Evolutionary conservation across 2,329 filamentous ascomycete genomes (phyloP).

Genomic region (Hymenoscyphus salicellus): DNA sequence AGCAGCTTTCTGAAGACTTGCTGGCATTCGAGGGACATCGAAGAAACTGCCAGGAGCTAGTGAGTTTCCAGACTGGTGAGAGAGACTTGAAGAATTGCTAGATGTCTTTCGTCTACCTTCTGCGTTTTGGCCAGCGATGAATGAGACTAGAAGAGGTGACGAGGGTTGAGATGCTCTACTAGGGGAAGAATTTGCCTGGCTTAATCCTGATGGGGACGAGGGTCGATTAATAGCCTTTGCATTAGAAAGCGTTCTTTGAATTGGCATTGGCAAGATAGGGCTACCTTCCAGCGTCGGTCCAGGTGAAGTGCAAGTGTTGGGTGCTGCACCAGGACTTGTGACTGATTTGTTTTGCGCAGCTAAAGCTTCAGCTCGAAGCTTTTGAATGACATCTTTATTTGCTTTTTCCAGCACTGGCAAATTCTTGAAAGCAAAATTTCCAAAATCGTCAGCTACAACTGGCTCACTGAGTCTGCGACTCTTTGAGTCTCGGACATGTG

Average conservation of each 20-base stretch:
- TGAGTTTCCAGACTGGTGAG: constrained; percentile 69
- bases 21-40: constrained; percentile 64
- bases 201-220: constrained; percentile 78
- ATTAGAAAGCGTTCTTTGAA: constrained; percentile 79
- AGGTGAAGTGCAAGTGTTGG: constrained; percentile 48
- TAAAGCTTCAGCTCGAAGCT: constrained; percentile 86
- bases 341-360: constrained; percentile 57
- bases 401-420: constrained; percentile 93
- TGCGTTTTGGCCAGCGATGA: constrained; percentile 77
- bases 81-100: constrained; percentile 79
- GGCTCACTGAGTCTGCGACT: constrained; percentile 88
- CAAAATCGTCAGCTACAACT: constrained; percentile 85
- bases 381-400: constrained; percentile 98
- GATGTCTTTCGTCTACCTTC: constrained; percentile 86
- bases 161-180: constrained; percentile 80
- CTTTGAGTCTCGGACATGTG: constrained; percentile 88
- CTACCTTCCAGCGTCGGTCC: constrained; percentile 77
- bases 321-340: constrained; percentile 20
- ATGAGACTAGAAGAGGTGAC: constrained; percentile 92
- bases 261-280: constrained; percentile 72
- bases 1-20: constrained; percentile 58
- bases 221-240: constrained; percentile 76
- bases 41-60: constrained; percentile 69
- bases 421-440: constrained; percentile 95
- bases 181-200: constrained; percentile 80